These are phyloP conservation scores for Leccinum ochraceum DNA, from an alignment of 768 basidiomycete genomes.

Conservation along the genomic window DNA sequence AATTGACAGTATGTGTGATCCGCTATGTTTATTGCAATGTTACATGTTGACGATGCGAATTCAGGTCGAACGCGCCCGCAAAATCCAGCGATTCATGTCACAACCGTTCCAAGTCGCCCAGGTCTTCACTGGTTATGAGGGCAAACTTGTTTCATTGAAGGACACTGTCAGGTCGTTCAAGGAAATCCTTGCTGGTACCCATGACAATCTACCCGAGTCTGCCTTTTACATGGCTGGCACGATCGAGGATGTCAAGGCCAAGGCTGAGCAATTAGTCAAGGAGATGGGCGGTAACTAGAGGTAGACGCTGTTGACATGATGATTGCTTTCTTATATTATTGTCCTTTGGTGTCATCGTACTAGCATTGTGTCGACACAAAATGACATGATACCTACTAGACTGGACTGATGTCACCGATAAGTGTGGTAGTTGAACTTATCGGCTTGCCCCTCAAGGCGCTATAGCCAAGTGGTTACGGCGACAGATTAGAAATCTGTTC, in stretches of 20 bases:
- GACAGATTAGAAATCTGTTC: constrained; percentile 78
- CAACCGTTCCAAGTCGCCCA: constrained; percentile 99
- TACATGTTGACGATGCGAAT: constrained; percentile 8
- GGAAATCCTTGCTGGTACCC: constrained; percentile 90
- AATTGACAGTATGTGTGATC: constrained; percentile 61
- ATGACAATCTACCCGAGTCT: constrained; percentile 90
- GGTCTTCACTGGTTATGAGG: constrained; percentile 99
- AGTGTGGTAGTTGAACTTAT: background rate
- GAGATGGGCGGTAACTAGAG: constrained; percentile 65
- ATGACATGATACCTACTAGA: constrained; percentile 9
- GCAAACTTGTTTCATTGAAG: constrained; percentile 94
- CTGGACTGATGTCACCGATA: background rate
- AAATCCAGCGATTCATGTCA: constrained; percentile 99
- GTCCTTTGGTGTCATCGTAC: constrained; percentile 10
- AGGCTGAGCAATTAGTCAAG: constrained; percentile 97
- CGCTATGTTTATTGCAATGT: background rate
- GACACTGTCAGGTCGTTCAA: constrained; percentile 97
- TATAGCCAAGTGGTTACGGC: constrained; percentile 82
- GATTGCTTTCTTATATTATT: constrained; percentile 7
- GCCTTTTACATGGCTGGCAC: constrained; percentile 99
- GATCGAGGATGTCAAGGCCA: constrained; percentile 94
- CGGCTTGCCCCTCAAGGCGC: constrained; percentile 42
- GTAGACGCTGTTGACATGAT: constrained; percentile 17
- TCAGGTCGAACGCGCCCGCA: constrained; percentile 95
- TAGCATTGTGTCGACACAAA: constrained; percentile 13